Evolutionary conservation across 768 basidiomycete genomes (phyloP).

Genomic region (Sistotremastrum niveocremeum): DNA sequence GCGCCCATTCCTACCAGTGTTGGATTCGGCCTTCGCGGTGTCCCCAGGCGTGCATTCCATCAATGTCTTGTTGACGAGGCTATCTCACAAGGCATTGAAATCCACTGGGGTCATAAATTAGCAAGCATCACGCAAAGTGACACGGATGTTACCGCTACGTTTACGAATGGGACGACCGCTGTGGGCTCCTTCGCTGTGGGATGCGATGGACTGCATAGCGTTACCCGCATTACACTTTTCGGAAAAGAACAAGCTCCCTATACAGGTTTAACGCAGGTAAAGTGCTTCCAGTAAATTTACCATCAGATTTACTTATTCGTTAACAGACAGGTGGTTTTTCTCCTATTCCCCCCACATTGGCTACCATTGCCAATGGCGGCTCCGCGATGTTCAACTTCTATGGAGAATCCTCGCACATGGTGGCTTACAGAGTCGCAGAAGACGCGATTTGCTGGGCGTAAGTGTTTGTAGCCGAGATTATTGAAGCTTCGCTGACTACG

Average conservation of each 20-base stretch:
- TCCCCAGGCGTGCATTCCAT: slow-evolving; percentile 19
- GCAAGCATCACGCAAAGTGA: slow-evolving; percentile 18
- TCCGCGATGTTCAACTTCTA: slow-evolving; percentile 20
- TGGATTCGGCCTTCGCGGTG: slow-evolving; percentile 19
- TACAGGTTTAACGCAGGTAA: slow-evolving; percentile 26
- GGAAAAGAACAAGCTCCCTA: slow-evolving; percentile 23
- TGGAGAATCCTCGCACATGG: slow-evolving; percentile 24
- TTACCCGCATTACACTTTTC: slow-evolving; percentile 23
- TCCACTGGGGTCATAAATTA: slow-evolving; percentile 23
- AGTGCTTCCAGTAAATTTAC: neutral
- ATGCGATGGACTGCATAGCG: slow-evolving; percentile 32
- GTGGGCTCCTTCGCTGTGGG: slow-evolving; percentile 28
- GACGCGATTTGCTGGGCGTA: slow-evolving; percentile 25
- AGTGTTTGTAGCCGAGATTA: slow-evolving; percentile 2
- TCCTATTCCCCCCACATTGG: slow-evolving; percentile 10
- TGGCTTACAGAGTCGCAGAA: slow-evolving; percentile 22
- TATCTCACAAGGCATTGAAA: slow-evolving; percentile 17
- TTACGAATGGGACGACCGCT: slow-evolving; percentile 23
- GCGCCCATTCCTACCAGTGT: slow-evolving; percentile 12
- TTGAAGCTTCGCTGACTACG: neutral
- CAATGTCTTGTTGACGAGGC: slow-evolving; percentile 19
- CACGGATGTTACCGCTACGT: slow-evolving; percentile 18
- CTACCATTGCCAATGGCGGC: neutral
- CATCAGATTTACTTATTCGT: neutral
- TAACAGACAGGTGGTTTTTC: slow-evolving; percentile 24